Percentiles rank a stretch among this genome's conserved stretches.
phyloP scores from a whole-genome alignment of 2,329 filamentous ascomycete genomes.

The Dactylellina parvicollis region DNA sequence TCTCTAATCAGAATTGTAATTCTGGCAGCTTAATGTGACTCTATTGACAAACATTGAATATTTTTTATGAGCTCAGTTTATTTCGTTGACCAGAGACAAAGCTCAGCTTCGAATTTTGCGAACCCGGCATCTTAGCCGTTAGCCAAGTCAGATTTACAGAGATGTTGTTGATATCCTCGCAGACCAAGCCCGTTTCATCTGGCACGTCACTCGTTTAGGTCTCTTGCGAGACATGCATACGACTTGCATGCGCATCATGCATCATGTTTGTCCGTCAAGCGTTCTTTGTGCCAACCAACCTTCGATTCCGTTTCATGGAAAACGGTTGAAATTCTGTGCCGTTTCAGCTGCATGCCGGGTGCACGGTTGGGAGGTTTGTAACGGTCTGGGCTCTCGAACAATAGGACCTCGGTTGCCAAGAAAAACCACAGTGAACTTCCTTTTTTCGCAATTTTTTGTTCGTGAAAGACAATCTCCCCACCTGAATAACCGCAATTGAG shows the following conservation, averaged over 20 bases:
- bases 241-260: conserved; percentile 29
- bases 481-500: background rate
- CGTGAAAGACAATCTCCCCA: background rate
- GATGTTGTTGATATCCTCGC: background rate
- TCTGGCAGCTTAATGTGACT: too few species aligned
- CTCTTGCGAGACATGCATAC: conserved; percentile 36
- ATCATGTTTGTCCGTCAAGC: conserved; percentile 15
- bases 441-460: conserved; percentile 54
- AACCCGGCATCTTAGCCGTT: background rate
- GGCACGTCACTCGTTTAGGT: conserved; percentile 8
- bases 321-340: conserved; percentile 19
- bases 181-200: too few species aligned
- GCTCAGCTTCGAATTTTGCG: too few species aligned
- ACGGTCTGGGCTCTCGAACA: background rate
- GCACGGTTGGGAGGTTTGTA: conserved; percentile 1
- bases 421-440: conserved; percentile 32
- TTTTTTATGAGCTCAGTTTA: too few species aligned
- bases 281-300: conserved; percentile 11
- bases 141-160: background rate
- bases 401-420: conserved; percentile 17
- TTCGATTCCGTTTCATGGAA: conserved; percentile 11
- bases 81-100: too few species aligned
- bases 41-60: too few species aligned
- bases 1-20: too few species aligned
- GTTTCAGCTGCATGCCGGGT: background rate